Conservation (phyloP, 2,329 filamentous ascomycete species). For the Stemphylium lycopersici region DNA sequence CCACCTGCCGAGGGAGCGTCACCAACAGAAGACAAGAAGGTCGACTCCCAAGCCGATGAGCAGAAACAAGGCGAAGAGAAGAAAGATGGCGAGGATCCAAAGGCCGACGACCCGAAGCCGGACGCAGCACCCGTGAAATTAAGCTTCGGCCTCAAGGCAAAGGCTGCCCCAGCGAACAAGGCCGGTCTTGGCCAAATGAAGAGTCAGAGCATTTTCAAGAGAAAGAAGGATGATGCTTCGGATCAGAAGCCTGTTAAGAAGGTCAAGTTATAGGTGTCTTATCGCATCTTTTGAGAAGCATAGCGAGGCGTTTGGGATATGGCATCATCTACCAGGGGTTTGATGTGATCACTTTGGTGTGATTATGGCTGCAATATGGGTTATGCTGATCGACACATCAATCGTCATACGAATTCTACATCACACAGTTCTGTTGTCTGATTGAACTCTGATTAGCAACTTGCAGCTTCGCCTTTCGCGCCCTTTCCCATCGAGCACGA, state of each 20-base stretch:
- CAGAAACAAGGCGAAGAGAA: conserved; percentile 85
- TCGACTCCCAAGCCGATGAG: conserved; percentile 70
- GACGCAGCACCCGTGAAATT: conserved; percentile 36
- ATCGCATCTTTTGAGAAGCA: conserved; percentile 11
- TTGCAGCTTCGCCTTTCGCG: background rate
- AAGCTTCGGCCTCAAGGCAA: conserved; percentile 24
- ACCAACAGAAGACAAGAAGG: conserved; percentile 45
- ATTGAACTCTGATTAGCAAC: background rate
- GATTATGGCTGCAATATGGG: background rate
- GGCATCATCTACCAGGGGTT: background rate
- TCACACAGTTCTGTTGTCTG: background rate
- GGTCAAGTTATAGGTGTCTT: conserved; percentile 33
- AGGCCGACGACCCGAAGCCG: conserved; percentile 45
- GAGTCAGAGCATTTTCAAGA: conserved; percentile 47
- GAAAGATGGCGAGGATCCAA: conserved; percentile 53
- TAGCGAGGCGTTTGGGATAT: conserved; percentile 29
- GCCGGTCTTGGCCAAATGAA: conserved; percentile 42
- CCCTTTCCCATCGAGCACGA: too few species aligned
- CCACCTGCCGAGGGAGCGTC: conserved; percentile 38
- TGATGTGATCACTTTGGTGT: background rate
- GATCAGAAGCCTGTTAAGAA: conserved; percentile 44
- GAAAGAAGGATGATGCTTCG: conserved; percentile 33
- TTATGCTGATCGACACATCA: background rate
- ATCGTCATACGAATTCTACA: background rate
- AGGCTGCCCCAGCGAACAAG: conserved; percentile 30